A percentile compares a stretch with the other conserved stretches of the same genome.
Evolutionary conservation across 768 basidiomycete genomes (phyloP).

Genomic region (Leccinum subgranulosum): DNA sequence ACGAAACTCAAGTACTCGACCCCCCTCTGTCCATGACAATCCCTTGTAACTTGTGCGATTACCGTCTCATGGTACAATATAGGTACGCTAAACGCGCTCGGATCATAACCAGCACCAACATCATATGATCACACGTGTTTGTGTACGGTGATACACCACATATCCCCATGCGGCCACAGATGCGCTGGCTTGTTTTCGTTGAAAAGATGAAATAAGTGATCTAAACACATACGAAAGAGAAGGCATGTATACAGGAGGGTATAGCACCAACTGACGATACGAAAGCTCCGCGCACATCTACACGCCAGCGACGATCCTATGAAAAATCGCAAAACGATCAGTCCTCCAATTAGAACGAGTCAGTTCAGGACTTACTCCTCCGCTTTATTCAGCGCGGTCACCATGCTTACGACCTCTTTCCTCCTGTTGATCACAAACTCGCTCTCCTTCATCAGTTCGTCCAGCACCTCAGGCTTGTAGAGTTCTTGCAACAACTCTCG

Average conservation of each 20-base stretch:
- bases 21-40: not conserved
- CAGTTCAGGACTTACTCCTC: constrained; percentile 80
- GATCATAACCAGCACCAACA: not conserved
- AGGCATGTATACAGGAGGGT: constrained; percentile 28
- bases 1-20: not conserved
- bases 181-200: not conserved
- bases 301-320: constrained; percentile 64
- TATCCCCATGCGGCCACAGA: not conserved
- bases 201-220: constrained; percentile 11
- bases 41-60: not conserved
- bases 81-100: not conserved
- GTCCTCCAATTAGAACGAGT: constrained; percentile 1
- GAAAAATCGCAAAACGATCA: constrained; percentile 7
- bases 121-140: not conserved
- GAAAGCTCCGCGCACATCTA: constrained; percentile 26
- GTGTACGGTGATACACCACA: not conserved
- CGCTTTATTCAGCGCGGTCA: constrained; percentile 92
- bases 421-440: constrained; percentile 85
- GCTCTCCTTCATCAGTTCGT: constrained; percentile 93
- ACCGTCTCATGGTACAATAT: not conserved
- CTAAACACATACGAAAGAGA: constrained; percentile 17
- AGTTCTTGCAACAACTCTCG: constrained; percentile 91
- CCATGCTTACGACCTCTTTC: constrained; percentile 93
- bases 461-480: constrained; percentile 95
- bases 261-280: constrained; percentile 24